Conservation (phyloP, 2,329 filamentous ascomycete genomes). For the Bipolaris oryzae region DNA sequence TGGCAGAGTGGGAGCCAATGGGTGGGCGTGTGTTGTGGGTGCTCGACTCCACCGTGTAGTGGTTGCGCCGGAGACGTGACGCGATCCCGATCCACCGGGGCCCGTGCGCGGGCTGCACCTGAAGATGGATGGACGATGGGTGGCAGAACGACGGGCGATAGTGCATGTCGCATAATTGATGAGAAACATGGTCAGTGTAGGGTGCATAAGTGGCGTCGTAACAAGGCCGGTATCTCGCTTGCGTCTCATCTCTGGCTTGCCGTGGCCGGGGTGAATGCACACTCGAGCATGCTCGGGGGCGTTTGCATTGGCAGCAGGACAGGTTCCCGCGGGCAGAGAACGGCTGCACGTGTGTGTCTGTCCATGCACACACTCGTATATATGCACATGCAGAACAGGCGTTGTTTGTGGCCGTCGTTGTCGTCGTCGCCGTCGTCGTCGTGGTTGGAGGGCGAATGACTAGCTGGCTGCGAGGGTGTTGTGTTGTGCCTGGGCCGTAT, state of each 20-base stretch:
- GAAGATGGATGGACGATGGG: not conserved
- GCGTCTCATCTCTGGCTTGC: constrained; percentile 14
- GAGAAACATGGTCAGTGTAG: constrained; percentile 3
- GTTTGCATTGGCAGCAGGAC: too few relatives aligned
- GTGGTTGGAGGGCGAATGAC: constrained; percentile 2
- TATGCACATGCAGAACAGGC: not conserved
- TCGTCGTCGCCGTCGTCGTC: not conserved
- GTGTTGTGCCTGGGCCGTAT: constrained; percentile 10
- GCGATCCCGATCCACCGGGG: constrained; percentile 5
- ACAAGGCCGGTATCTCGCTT: constrained; percentile 13
- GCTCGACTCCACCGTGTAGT: constrained; percentile 4
- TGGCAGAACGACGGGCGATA: constrained; percentile 3
- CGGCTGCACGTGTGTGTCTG: not conserved
- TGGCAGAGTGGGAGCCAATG: not conserved
- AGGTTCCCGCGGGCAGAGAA: not conserved
- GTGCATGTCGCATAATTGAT: constrained; percentile 8
- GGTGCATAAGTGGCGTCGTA: constrained; percentile 14
- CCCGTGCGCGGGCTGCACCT: constrained; percentile 2
- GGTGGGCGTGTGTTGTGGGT: constrained; percentile 7
- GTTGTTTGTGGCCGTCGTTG: not conserved
- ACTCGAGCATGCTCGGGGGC: too few relatives aligned
- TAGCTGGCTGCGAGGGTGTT: constrained; percentile 3
- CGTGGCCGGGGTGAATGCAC: constrained; percentile 10
- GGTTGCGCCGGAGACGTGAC: constrained; percentile 6
- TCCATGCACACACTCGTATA: too few relatives aligned